A percentile compares a stretch with the other conserved stretches of the same genome.
Evolutionary conservation across 176 grass and related monocot species (phyloP).

Genomic region (Phoenix roebelenii): DNA sequence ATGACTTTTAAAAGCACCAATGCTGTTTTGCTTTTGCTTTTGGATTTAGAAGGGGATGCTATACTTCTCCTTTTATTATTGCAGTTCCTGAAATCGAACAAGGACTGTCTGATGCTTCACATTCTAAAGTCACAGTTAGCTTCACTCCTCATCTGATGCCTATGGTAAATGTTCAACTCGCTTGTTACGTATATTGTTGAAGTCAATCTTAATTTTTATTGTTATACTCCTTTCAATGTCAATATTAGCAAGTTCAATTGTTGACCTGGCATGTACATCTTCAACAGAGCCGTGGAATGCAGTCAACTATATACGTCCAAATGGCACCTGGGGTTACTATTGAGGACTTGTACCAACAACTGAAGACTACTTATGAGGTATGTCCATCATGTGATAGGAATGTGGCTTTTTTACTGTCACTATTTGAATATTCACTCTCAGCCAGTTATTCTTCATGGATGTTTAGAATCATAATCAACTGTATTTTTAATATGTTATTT

Average conservation of each 20-base stretch:
- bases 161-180: conserved; percentile 44
- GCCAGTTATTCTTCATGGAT: too few species aligned
- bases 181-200: too few species aligned
- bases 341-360: conserved; percentile 62
- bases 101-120: conserved; percentile 72
- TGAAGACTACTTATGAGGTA: conserved; percentile 79
- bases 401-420: too few species aligned
- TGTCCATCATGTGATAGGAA: background rate
- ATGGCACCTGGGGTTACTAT: conserved; percentile 62
- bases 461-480: too few species aligned
- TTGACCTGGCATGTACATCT: conserved; percentile 3
- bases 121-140: conserved; percentile 87
- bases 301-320: conserved; percentile 88
- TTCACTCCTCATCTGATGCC: conserved; percentile 95
- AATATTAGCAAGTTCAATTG: background rate
- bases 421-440: too few species aligned
- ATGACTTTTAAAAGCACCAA: too few species aligned
- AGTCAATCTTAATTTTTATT: background rate
- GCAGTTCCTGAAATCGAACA: conserved; percentile 97
- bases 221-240: background rate
- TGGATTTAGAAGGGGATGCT: conserved; percentile 12
- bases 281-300: conserved; percentile 92
- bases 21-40: conserved; percentile 19
- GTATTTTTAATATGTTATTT: too few species aligned
- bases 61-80: conserved; percentile 13